Conservation (phyloP, 345 rosid species). For the Populus deltoides region DNA sequence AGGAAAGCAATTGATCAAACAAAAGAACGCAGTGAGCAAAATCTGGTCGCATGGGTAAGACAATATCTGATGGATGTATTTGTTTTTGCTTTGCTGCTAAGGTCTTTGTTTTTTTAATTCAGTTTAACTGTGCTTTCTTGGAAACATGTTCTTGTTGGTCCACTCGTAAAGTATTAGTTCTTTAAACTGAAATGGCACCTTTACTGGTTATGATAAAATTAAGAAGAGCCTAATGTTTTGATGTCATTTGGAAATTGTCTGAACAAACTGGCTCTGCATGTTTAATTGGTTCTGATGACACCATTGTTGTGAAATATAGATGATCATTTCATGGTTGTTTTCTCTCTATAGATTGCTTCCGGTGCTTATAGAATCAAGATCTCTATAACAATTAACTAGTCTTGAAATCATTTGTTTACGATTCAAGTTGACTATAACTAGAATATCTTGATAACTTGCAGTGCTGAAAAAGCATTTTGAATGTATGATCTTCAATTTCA, state of each 20-base stretch:
- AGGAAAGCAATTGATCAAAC: slow-evolving; percentile 44
- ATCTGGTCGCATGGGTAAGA: slow-evolving; percentile 49
- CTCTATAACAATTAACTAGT: background rate
- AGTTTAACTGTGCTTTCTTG: background rate
- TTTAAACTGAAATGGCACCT: background rate
- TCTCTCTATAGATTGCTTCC: background rate
- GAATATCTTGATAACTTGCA: background rate
- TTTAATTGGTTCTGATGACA: background rate
- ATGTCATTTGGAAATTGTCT: background rate
- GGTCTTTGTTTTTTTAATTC: background rate
- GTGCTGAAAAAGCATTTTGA: background rate
- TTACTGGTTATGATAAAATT: background rate
- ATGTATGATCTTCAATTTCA: background rate
- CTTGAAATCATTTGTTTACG: background rate
- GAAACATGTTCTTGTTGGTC: background rate
- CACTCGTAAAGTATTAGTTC: background rate
- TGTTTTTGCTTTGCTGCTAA: background rate
- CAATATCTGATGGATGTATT: background rate
- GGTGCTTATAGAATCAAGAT: background rate
- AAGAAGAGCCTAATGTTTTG: background rate
- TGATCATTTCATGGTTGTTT: background rate
- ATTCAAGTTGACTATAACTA: background rate
- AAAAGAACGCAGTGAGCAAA: slow-evolving; percentile 32
- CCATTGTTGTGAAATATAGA: background rate
- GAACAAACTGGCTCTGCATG: background rate